These are phyloP conservation scores for Vigna mungo DNA, from an alignment of 306 rosid genomes.

Conservation along the genomic window DNA sequence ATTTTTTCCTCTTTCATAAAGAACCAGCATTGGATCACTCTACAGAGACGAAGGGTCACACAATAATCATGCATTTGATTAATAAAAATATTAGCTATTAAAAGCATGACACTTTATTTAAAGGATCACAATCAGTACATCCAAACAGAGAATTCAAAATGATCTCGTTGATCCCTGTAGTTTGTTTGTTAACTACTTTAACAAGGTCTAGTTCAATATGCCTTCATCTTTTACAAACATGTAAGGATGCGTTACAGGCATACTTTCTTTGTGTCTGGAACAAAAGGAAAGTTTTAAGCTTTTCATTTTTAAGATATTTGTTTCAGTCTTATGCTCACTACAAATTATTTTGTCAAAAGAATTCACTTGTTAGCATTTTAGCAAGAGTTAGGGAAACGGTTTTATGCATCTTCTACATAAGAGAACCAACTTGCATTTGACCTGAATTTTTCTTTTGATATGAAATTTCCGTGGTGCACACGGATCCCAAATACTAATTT, in stretches of 20 bases:
- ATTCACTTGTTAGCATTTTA: not conserved
- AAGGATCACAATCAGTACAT: constrained; percentile 23
- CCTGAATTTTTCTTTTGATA: constrained; percentile 22
- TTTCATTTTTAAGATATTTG: not conserved
- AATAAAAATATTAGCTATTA: constrained; percentile 22
- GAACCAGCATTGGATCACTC: constrained; percentile 95
- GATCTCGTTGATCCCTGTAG: constrained; percentile 19
- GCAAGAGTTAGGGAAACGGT: not conserved
- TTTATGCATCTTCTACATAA: constrained; percentile 15
- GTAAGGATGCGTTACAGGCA: not conserved
- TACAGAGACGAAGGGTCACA: constrained; percentile 45
- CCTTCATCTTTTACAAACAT: constrained; percentile 6
- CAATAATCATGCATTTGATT: constrained; percentile 41
- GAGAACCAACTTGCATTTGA: constrained; percentile 6
- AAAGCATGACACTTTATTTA: constrained; percentile 8
- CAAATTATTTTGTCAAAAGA: not conserved
- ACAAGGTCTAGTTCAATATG: constrained; percentile 33
- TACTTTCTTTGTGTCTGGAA: constrained; percentile 1
- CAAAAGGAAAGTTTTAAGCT: not conserved
- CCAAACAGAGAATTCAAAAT: constrained; percentile 11
- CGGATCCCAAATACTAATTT: not conserved
- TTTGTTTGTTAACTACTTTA: constrained; percentile 33
- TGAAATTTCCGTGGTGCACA: constrained; percentile 19
- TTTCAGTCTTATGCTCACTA: not conserved
- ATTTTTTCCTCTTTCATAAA: constrained; percentile 77